A percentile compares a stretch with the other conserved stretches of the same genome.
Evolutionary conservation across 176 grass and related monocot genomes (phyloP).

Genomic region (Microstegium vimineum): DNA sequence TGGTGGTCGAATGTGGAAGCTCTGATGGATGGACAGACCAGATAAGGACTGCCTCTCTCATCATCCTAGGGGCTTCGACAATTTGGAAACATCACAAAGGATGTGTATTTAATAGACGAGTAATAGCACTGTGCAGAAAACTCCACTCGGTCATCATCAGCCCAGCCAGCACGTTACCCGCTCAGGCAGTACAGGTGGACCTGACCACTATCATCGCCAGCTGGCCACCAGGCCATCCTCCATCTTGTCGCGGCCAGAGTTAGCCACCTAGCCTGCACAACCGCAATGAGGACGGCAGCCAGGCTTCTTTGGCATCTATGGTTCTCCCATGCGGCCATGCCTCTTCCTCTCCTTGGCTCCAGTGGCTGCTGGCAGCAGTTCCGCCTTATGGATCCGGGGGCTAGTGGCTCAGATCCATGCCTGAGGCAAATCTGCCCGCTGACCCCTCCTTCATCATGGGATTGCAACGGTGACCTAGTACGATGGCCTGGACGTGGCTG

Average conservation of each 20-base stretch:
- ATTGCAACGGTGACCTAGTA: neutral
- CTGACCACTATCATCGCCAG: neutral
- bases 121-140: neutral
- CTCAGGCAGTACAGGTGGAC: neutral
- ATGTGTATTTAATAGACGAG: neutral
- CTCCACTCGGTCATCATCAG: neutral
- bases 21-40: neutral
- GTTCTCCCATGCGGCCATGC: neutral
- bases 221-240: neutral
- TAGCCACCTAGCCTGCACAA: neutral
- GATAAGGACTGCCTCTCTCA: neutral
- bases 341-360: neutral
- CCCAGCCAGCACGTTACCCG: neutral
- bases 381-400: neutral
- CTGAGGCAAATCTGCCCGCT: neutral
- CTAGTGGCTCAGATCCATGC: neutral
- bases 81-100: neutral
- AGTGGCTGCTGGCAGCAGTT: neutral
- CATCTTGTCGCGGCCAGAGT: neutral
- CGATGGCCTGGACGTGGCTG: neutral
- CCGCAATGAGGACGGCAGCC: neutral
- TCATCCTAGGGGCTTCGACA: neutral
- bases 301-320: neutral
- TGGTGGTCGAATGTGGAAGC: neutral
- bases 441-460: neutral